Percentiles rank a stretch among this genome's conserved stretches.
Conservation (phyloP, 2,329 filamentous ascomycete genomes). For the Pestalotiopsis fici region DNA sequence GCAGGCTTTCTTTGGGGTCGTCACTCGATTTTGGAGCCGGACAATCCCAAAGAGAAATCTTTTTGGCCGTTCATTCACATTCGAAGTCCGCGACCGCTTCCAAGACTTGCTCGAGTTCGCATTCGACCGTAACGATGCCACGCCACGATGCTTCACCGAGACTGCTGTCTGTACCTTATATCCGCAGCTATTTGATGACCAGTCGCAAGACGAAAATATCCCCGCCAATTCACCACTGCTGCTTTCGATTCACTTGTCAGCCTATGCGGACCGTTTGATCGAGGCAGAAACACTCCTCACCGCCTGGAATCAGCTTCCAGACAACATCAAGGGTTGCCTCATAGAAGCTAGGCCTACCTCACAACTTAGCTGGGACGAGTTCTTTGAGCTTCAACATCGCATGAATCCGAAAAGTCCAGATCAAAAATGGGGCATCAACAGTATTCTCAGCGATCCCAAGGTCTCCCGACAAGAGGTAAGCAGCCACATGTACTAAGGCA, state of each 20-base stretch:
- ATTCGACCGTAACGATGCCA: background rate
- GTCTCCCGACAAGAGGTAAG: background rate
- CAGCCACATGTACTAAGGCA: too few relatives aligned
- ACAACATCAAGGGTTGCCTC: background rate
- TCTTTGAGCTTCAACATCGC: constrained; percentile 1
- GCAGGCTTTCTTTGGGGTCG: constrained; percentile 42
- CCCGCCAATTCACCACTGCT: background rate
- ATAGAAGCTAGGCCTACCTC: background rate
- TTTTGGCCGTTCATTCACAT: background rate
- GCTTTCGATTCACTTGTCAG: background rate
- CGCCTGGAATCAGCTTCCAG: background rate
- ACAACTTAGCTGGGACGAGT: background rate
- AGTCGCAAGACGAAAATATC: background rate
- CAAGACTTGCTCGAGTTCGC: background rate
- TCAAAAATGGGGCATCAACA: background rate
- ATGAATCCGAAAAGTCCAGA: background rate
- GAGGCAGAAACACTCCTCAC: background rate
- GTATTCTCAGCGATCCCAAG: constrained; percentile 2
- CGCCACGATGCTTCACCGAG: constrained; percentile 1
- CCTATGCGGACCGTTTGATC: constrained; percentile 1
- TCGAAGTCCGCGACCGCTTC: background rate
- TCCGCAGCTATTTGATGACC: background rate
- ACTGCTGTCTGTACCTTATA: background rate
- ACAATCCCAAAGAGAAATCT: background rate
- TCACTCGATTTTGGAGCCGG: constrained; percentile 24